Conservation (phyloP, 768 basidiomycete species). For the Pulveroboletus sp. region DNA sequence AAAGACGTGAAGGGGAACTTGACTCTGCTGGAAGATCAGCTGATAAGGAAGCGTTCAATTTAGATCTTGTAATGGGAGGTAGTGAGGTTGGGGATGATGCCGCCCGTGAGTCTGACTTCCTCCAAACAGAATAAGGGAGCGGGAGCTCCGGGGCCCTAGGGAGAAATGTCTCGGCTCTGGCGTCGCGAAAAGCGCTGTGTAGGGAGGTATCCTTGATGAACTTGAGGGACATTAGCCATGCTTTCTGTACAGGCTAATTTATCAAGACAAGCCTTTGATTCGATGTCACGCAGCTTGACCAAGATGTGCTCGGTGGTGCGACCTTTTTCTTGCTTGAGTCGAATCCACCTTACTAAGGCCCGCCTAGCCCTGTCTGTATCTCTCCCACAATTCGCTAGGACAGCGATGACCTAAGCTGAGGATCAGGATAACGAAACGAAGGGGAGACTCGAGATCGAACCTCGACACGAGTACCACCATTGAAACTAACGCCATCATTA, state of each 20-base stretch:
- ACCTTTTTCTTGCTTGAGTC: slow-evolving; percentile 27
- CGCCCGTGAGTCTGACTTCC: background rate
- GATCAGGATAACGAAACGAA: background rate
- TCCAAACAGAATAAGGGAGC: slow-evolving; percentile 12
- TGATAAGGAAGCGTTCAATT: background rate
- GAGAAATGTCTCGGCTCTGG: slow-evolving; percentile 28
- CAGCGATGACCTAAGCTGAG: slow-evolving; percentile 26
- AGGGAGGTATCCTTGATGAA: slow-evolving; percentile 29
- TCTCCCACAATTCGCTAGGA: slow-evolving; percentile 32
- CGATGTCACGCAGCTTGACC: slow-evolving; percentile 25
- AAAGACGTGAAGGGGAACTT: background rate
- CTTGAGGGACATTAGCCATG: slow-evolving; percentile 10
- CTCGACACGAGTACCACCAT: slow-evolving; percentile 29
- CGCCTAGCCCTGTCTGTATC: slow-evolving; percentile 26
- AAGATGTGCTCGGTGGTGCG: slow-evolving; percentile 31
- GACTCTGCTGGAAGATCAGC: background rate
- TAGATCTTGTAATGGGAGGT: background rate
- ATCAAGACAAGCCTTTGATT: slow-evolving; percentile 23
- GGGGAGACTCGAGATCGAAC: slow-evolving; percentile 1
- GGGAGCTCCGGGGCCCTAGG: slow-evolving; percentile 27
- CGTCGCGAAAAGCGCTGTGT: slow-evolving; percentile 32
- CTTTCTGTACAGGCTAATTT: background rate
- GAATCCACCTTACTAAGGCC: slow-evolving; percentile 30
- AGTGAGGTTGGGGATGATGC: background rate
- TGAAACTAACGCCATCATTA: slow-evolving; percentile 26